These are phyloP conservation scores for Pinus taeda DNA, from an alignment of 75 land plant species.

Conservation along the genomic window DNA sequence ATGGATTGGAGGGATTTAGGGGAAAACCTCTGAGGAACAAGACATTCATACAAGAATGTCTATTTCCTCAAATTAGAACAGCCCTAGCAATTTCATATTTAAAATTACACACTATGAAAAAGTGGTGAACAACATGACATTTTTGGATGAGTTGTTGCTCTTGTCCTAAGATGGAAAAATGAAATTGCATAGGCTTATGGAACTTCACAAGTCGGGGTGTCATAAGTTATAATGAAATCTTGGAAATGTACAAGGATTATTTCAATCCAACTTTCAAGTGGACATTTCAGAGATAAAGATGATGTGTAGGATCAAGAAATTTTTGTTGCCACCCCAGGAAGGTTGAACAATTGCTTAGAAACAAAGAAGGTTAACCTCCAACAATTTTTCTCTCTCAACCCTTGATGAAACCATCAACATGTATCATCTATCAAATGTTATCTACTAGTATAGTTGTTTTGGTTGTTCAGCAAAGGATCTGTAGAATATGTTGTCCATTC, in stretches of 20 bases:
- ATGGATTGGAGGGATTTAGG: too few relatives aligned
- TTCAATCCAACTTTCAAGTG: constrained; percentile 49
- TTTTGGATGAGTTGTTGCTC: constrained; percentile 48
- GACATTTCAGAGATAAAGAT: background rate
- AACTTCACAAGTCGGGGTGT: constrained; percentile 58
- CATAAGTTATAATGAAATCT: constrained; percentile 61
- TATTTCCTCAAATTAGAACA: constrained; percentile 43
- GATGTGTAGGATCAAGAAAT: too few relatives aligned
- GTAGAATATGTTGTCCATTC: too few relatives aligned
- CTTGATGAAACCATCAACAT: too few relatives aligned
- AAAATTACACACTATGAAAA: constrained; percentile 50
- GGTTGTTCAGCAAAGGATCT: too few relatives aligned
- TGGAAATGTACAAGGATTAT: constrained; percentile 65
- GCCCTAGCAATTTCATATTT: constrained; percentile 54
- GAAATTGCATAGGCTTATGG: constrained; percentile 50
- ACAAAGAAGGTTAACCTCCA: too few relatives aligned
- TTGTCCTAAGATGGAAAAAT: constrained; percentile 48
- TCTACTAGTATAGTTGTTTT: too few relatives aligned
- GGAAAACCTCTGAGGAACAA: too few relatives aligned
- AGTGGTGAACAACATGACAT: constrained; percentile 59
- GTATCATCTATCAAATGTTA: too few relatives aligned
- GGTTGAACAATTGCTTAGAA: too few relatives aligned
- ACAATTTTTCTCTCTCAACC: too few relatives aligned
- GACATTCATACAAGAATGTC: constrained; percentile 43
- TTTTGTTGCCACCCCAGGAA: too few relatives aligned